Percentiles rank a stretch among this genome's conserved stretches.
These are phyloP conservation scores for Leucocoprinus birnbaumii DNA, from an alignment of 768 basidiomycete species.

Conservation along the genomic window DNA sequence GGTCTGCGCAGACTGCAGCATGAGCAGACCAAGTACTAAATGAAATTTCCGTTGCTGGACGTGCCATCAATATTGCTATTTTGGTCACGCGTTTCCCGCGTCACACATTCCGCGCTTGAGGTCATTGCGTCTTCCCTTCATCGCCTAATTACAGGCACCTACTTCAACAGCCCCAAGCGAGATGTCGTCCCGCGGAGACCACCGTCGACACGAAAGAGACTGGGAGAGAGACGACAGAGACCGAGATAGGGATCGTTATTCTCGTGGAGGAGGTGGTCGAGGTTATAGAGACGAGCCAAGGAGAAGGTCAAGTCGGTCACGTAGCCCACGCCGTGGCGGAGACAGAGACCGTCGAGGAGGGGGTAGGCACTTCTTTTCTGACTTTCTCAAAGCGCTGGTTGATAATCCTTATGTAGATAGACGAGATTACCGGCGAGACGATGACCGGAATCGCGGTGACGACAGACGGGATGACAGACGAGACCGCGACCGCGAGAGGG, in stretches of 20 bases:
- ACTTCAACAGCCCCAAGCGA: background rate
- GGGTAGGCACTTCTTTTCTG: background rate
- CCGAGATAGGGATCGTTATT: slow-evolving; percentile 38
- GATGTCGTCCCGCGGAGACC: slow-evolving; percentile 59
- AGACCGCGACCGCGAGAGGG: slow-evolving; percentile 23
- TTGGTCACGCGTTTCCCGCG: slow-evolving; percentile 3
- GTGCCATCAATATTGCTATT: background rate
- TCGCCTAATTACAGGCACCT: no score
- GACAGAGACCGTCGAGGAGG: slow-evolving; percentile 4
- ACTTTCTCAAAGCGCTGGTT: no score
- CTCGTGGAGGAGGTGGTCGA: slow-evolving; percentile 28
- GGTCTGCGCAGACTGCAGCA: no score
- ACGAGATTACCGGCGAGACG: slow-evolving; percentile 9
- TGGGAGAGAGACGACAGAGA: slow-evolving; percentile 59
- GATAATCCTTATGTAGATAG: background rate
- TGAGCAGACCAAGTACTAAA: no score
- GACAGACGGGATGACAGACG: slow-evolving; percentile 8
- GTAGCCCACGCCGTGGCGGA: slow-evolving; percentile 40
- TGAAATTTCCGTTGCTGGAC: slow-evolving; percentile 4
- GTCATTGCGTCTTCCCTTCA: no score
- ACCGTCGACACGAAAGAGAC: slow-evolving; percentile 59
- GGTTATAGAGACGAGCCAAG: slow-evolving; percentile 37
- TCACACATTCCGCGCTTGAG: background rate
- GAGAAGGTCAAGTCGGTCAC: slow-evolving; percentile 47
- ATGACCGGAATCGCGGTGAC: slow-evolving; percentile 6